Conservation (phyloP, 306 rosid genomes). For the Amphicarpaea edgeworthii region DNA sequence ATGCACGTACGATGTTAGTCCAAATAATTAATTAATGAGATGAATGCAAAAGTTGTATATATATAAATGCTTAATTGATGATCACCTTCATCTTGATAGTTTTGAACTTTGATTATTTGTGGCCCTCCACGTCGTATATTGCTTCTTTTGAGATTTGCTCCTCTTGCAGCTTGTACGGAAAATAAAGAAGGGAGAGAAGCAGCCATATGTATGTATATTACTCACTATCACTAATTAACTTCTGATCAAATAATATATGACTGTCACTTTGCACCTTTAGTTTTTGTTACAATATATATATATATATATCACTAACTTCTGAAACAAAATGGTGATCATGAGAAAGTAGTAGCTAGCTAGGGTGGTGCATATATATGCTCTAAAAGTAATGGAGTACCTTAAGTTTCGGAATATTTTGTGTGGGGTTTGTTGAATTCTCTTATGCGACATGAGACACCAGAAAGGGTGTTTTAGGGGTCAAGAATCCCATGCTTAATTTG, state of each 20-base stretch:
- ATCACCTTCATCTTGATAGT: slow-evolving; percentile 62
- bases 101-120: slow-evolving; percentile 44
- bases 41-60: too few relatives aligned
- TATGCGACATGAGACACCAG: slow-evolving; percentile 23
- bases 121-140: slow-evolving; percentile 20
- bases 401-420: slow-evolving; percentile 3
- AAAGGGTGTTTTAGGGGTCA: slow-evolving; percentile 50
- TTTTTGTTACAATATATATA: not conserved
- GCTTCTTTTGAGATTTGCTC: slow-evolving; percentile 30
- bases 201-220: too few relatives aligned
- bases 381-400: slow-evolving; percentile 7
- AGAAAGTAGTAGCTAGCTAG: not conserved
- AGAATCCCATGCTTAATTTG: slow-evolving; percentile 32
- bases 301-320: not conserved
- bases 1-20: too few relatives aligned
- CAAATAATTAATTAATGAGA: too few relatives aligned
- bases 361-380: not conserved
- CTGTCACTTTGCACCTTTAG: not conserved
- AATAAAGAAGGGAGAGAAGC: slow-evolving; percentile 48
- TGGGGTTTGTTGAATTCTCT: slow-evolving; percentile 20
- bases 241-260: too few relatives aligned
- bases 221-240: too few relatives aligned
- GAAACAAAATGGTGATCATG: not conserved
- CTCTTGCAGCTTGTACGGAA: slow-evolving; percentile 45
- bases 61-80: too few relatives aligned